These are phyloP conservation scores for Silybum marianum DNA, from an alignment of 129 eudicot genomes.

Conservation along the genomic window DNA sequence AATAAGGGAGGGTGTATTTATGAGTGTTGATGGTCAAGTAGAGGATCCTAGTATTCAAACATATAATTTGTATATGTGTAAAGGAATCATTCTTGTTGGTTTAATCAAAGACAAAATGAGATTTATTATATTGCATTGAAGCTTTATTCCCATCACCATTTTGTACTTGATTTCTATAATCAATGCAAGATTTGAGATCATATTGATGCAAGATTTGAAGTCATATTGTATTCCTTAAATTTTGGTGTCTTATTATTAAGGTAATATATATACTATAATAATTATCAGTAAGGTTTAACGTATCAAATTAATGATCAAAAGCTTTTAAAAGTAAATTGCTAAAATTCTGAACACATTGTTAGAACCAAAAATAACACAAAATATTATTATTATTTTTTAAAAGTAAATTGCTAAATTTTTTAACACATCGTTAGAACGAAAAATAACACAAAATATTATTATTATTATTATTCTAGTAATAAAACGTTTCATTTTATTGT, in stretches of 20 bases:
- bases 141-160: slow-evolving; percentile 31
- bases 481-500: too few relatives aligned
- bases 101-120: slow-evolving; percentile 26
- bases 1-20: too few relatives aligned
- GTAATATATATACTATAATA: too few relatives aligned
- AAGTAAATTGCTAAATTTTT: too few relatives aligned
- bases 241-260: slow-evolving; percentile 4
- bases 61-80: slow-evolving; percentile 41
- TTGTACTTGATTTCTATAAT: slow-evolving; percentile 38
- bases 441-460: too few relatives aligned
- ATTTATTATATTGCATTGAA: slow-evolving; percentile 7
- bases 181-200: slow-evolving; percentile 35
- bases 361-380: too few relatives aligned
- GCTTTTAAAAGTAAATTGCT: too few relatives aligned
- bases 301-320: neutral
- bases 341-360: too few relatives aligned
- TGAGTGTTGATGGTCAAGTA: slow-evolving; percentile 8
- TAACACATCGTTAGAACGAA: too few relatives aligned
- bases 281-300: neutral
- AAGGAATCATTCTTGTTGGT: slow-evolving; percentile 32
- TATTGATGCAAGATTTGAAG: slow-evolving; percentile 24
- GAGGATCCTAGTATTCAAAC: slow-evolving; percentile 38
- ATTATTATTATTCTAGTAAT: too few relatives aligned
- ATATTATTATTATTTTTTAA: too few relatives aligned
- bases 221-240: slow-evolving; percentile 31